Conservation (phyloP, 306 rosid genomes). For the Prunus mume region DNA sequence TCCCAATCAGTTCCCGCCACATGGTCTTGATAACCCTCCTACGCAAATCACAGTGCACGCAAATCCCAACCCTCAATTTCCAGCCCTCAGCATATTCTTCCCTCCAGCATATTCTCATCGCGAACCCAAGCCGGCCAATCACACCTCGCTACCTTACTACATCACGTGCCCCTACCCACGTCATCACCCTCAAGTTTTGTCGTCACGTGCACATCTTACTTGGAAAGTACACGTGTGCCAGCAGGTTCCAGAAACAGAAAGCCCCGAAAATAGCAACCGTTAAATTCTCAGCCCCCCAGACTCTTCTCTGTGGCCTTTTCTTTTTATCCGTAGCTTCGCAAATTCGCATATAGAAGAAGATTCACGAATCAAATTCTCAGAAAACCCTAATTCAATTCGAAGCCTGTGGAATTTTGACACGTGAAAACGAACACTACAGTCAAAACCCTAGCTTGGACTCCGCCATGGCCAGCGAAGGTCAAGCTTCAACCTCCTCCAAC, state of each 20-base stretch:
- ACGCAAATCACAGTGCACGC: not conserved
- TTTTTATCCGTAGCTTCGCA: not conserved
- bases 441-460: slow-evolving; percentile 6
- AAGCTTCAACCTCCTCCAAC: slow-evolving; percentile 48
- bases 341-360: slow-evolving; percentile 5
- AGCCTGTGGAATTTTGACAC: too few relatives aligned
- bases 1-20: slow-evolving; percentile 5
- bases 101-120: slow-evolving; percentile 25
- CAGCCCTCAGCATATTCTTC: slow-evolving; percentile 34
- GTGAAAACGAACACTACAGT: not conserved
- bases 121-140: slow-evolving; percentile 20
- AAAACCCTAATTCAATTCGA: not conserved
- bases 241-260: slow-evolving; percentile 26
- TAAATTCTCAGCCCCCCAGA: slow-evolving; percentile 8
- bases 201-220: slow-evolving; percentile 24
- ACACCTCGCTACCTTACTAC: slow-evolving; percentile 1
- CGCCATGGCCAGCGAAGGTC: slow-evolving; percentile 53
- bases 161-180: not conserved
- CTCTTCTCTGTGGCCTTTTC: too few relatives aligned
- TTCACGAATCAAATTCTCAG: not conserved
- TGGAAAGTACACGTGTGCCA: slow-evolving; percentile 30
- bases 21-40: not conserved
- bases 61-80: not conserved
- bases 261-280: slow-evolving; percentile 17
- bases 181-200: slow-evolving; percentile 13